Base-by-base conservation (phyloP, 2,329 filamentous ascomycete species). In the Fusarium brevicatenulatum region DNA sequence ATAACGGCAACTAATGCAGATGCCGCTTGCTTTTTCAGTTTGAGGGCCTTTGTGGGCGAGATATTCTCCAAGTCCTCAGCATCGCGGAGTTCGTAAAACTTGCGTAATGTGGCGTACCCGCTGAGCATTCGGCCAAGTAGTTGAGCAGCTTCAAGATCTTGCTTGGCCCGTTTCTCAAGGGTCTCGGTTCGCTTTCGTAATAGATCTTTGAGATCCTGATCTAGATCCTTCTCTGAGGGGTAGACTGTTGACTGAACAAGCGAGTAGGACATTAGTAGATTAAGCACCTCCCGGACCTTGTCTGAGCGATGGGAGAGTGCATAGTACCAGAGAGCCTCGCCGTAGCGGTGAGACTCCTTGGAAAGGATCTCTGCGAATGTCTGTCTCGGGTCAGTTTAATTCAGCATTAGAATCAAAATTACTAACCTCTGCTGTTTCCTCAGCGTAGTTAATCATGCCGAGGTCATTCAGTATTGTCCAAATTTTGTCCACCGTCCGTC, bases 61-160 rank as follows among this genome's bases (percentile, higher is more conserved):
- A 78, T 70, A 7, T 74, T 76, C 36, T 79, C 76, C n/a, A 78
- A 55, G 15, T 77, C 76, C 44, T 76, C 73, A 18, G 78, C 71
- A 78, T 98, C 95, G 54, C 95, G 90, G n/a, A 95, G 88, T 70
- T 95, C 92, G 81, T 97, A 98, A 84, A 95, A 98, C 74, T 91
- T 92, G 40, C 95, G 92, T 25, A 98, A 86, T 1, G 95, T 97
- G 28, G 95, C 95, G 78, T 98, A 98, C 28, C 95, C 95, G 80
- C 93, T 96, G 15, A 98, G 90, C 83, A 95, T 92, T 69, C 92
- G 93, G 52, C 95, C 93, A 7, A 98, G 86, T 16, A 97, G 88
- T 75, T 93, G 89, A 13, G 95, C 95, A 12, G 94, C 95, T 78
- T 95, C 92, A 37, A 92, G 84, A 76, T 98, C 95, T 59, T 92